Conservation (phyloP, 1,284 basidiomycete species). For the Microbotryum silenes-acaulis region DNA sequence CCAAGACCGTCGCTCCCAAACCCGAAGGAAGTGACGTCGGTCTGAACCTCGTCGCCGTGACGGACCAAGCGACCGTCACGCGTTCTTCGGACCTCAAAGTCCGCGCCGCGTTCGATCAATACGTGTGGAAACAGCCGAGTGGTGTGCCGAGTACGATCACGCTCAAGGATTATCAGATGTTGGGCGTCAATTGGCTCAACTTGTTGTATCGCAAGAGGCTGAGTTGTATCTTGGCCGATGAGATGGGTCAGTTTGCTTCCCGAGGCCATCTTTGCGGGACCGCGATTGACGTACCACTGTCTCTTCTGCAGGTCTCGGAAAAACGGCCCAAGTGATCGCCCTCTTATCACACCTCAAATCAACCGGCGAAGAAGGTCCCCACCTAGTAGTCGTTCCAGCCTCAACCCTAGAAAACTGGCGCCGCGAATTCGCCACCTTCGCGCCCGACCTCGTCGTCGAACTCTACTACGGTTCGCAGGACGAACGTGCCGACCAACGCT, state of each 20-base stretch:
- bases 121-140: slow-evolving; percentile 66
- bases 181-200: slow-evolving; percentile 97
- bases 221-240: slow-evolving; percentile 94
- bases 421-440: slow-evolving; percentile 87
- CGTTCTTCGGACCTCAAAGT: slow-evolving; percentile 22
- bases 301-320: slow-evolving; percentile 67
- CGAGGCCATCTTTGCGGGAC: not conserved
- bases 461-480: slow-evolving; percentile 91
- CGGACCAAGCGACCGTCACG: slow-evolving; percentile 40
- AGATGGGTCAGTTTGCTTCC: slow-evolving; percentile 67
- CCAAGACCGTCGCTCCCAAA: slow-evolving; percentile 19
- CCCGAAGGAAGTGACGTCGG: slow-evolving; percentile 25
- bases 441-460: slow-evolving; percentile 71
- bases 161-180: slow-evolving; percentile 92
- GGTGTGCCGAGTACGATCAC: slow-evolving; percentile 60
- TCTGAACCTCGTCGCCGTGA: slow-evolving; percentile 42
- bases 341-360: slow-evolving; percentile 87
- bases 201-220: slow-evolving; percentile 70
- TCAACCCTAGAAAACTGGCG: slow-evolving; percentile 99
- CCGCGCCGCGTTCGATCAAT: slow-evolving; percentile 42
- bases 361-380: slow-evolving; percentile 66
- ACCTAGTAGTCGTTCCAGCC: slow-evolving; percentile 89
- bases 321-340: slow-evolving; percentile 96
- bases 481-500: slow-evolving; percentile 69
- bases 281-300: not conserved